Percentiles rank a stretch among this genome's conserved stretches.
Evolutionary conservation across 192 early-diverging fungal genomes (phyloP).

Genomic region (Oehlia diaphana): DNA sequence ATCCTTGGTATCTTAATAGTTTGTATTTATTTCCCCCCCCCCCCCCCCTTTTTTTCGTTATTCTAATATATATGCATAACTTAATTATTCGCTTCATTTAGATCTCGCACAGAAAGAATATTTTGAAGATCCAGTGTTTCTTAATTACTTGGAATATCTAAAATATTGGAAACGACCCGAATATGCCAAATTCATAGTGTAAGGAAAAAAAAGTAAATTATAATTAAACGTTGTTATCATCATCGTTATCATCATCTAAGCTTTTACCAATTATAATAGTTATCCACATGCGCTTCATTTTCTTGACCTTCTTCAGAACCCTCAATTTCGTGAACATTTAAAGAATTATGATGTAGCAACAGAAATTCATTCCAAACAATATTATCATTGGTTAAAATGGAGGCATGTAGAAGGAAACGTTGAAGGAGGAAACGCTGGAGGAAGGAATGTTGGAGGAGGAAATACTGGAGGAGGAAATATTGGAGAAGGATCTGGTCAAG

Average conservation of each 20-base stretch:
- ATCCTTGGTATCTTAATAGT: constrained; percentile 93
- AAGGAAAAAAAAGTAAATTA: constrained; percentile 30
- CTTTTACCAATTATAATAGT: constrained; percentile 38
- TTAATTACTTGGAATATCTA: constrained; percentile 90
- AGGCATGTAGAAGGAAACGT: neutral
- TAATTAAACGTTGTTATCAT: neutral
- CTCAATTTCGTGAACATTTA: constrained; percentile 75
- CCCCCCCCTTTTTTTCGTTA: neutral
- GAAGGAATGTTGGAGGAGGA: neutral
- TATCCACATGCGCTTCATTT: constrained; percentile 89
- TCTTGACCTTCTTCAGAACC: constrained; percentile 81
- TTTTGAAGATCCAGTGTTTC: constrained; percentile 80
- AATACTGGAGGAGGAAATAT: neutral
- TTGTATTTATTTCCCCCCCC: constrained; percentile 22
- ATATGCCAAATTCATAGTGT: constrained; percentile 89
- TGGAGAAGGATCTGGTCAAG: neutral
- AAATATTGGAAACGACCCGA: constrained; percentile 87
- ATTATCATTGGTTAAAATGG: constrained; percentile 63
- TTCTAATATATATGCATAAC: neutral
- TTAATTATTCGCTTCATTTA: constrained; percentile 16
- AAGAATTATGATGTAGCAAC: constrained; percentile 69
- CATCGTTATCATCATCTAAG: neutral
- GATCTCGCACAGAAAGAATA: constrained; percentile 87
- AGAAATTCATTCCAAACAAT: constrained; percentile 78
- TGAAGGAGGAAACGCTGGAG: neutral